Base-by-base conservation (phyloP, 1,284 basidiomycete species). In the Puccinia coronata region DNA sequence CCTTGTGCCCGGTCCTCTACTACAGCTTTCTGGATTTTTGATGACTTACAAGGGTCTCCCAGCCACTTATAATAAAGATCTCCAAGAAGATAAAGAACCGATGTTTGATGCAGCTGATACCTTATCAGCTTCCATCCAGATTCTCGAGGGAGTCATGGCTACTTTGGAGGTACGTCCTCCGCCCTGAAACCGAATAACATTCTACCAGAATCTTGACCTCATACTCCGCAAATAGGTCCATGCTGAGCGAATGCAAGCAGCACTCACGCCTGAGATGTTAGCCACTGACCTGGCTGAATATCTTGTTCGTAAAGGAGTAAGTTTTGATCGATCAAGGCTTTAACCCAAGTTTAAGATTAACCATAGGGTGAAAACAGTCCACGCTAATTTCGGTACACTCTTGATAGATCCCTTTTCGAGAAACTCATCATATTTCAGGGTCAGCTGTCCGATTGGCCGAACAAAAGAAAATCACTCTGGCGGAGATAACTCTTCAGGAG, bases 31-130 rank as follows among this genome's bases (percentile, higher is more conserved):
- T n/a, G 96, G 96, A 5, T 98, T 99, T 88, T 88, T 98, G 88
- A 96, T 98, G 93, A 96, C 94, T 9, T 89, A 97, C 85, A 99
- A 99, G 86, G 96, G 97, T 36, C 89, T 98, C 71, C 96, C 96
- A 14, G 97, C 96, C 39, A 98, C 96, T 12, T 99, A 99, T 88
- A 98, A 99, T 89, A 99, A 99, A 87, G 96, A 99, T 87, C 88
- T 99, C 82, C 96, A 99, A 87, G 97, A 99, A 87, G 95, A 97
- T 87, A 98, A 99, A 87, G 96, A 99, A 86, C 96, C 96, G 0
- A 88, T 99, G 79, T 99, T 98, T 84, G 96, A 99, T 86, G 89
- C 92, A 11, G 93, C 96, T 49, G 94, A 97, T 86, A 98, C 93
- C 47, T 88, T 97, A 55, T 91, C 91, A n/a, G 92, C 94, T 55